A percentile compares a stretch with the other conserved stretches of the same genome.
Conservation (phyloP, 2,329 filamentous ascomycete genomes). For the Aspergillus latus region DNA sequence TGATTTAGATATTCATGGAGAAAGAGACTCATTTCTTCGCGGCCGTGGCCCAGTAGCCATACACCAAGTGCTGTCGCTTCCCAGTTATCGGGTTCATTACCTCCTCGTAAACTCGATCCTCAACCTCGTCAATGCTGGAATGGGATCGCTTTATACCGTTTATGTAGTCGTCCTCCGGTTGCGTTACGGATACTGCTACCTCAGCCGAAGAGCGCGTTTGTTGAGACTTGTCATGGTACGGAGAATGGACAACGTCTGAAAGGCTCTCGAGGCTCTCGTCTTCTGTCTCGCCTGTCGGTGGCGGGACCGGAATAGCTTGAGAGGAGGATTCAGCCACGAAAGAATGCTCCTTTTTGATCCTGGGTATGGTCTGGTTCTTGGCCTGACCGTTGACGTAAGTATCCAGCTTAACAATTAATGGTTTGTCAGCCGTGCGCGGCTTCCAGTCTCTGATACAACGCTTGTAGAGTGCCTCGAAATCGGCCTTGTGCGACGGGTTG, state of each 20-base stretch:
- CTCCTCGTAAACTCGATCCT: constrained; percentile 26
- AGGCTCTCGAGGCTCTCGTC: constrained; percentile 15
- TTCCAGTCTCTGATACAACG: constrained; percentile 52
- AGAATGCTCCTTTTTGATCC: background rate
- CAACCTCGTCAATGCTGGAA: background rate
- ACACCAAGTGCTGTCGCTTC: constrained; percentile 17
- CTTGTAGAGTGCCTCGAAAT: constrained; percentile 53
- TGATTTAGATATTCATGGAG: no score
- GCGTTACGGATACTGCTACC: no score
- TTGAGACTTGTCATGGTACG: background rate
- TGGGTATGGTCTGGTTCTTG: background rate
- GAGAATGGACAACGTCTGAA: constrained; percentile 28
- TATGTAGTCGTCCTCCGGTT: no score
- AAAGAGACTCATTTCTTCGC: no score
- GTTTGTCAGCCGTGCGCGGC: constrained; percentile 33
- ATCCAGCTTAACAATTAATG: constrained; percentile 16
- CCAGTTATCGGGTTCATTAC: constrained; percentile 22
- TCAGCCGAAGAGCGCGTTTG: constrained; percentile 2
- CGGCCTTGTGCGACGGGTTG: constrained; percentile 47
- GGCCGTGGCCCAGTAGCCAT: constrained; percentile 9
- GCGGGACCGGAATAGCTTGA: background rate
- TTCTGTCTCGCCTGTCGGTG: background rate
- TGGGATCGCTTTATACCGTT: no score
- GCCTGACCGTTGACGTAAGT: background rate
- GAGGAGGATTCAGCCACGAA: background rate